These are phyloP conservation scores for Vicia faba DNA, from an alignment of 306 rosid species.

Conservation along the genomic window DNA sequence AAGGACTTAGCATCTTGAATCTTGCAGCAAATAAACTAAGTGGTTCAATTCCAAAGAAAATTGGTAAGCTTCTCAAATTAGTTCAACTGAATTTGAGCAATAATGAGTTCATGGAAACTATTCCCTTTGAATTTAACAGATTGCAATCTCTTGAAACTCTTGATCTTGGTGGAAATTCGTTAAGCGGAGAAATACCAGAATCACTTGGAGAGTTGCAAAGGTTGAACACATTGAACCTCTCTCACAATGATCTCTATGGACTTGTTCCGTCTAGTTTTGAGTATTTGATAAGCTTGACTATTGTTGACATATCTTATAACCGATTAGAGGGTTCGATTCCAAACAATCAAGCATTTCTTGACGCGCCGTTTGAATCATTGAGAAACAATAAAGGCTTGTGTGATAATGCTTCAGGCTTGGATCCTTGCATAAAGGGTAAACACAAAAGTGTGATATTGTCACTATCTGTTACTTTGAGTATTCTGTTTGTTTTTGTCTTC, in stretches of 20 bases:
- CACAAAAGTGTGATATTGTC: neutral
- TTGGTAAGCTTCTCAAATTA: slow-evolving; percentile 10
- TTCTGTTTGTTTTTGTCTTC: neutral
- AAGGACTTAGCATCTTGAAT: neutral
- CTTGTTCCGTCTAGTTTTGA: slow-evolving; percentile 39
- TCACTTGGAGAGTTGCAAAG: slow-evolving; percentile 31
- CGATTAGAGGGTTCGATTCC: slow-evolving; percentile 40
- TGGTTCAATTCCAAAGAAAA: slow-evolving; percentile 33
- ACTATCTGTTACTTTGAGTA: slow-evolving; percentile 1
- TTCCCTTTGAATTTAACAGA: slow-evolving; percentile 30
- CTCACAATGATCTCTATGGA: slow-evolving; percentile 49
- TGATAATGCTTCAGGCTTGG: slow-evolving; percentile 20
- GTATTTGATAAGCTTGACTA: slow-evolving; percentile 45
- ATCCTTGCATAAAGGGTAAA: slow-evolving; percentile 6
- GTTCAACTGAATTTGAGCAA: slow-evolving; percentile 30
- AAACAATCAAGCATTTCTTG: slow-evolving; percentile 20
- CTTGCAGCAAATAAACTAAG: slow-evolving; percentile 31
- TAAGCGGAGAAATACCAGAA: slow-evolving; percentile 40
- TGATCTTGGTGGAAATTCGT: slow-evolving; percentile 47
- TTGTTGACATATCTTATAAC: slow-evolving; percentile 44
- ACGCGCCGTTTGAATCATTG: slow-evolving; percentile 30
- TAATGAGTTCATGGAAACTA: slow-evolving; percentile 18
- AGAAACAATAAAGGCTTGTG: slow-evolving; percentile 32
- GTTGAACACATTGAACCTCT: slow-evolving; percentile 49
- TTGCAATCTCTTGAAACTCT: slow-evolving; percentile 38